These are phyloP conservation scores for Aquilaria sinensis DNA, from an alignment of 345 rosid genomes.

Conservation along the genomic window DNA sequence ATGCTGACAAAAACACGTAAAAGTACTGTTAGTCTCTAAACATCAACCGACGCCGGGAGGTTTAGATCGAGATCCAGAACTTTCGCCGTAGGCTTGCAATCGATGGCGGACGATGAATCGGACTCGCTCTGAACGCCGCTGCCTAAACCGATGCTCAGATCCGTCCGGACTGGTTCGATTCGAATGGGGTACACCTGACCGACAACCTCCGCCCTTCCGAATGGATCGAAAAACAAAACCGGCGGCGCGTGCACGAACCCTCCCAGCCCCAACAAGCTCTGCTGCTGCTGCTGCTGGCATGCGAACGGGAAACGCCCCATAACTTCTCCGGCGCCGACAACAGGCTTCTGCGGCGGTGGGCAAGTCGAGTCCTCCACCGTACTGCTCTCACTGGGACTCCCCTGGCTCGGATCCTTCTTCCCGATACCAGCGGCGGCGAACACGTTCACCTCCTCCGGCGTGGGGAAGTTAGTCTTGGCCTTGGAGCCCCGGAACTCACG, in stretches of 20 bases:
- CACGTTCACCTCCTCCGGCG: constrained; percentile 14
- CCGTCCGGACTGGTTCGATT: constrained; percentile 30
- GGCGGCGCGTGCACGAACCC: constrained; percentile 18
- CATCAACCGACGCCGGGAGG: constrained; percentile 58
- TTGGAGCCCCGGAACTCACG: constrained; percentile 56
- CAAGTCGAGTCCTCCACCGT: constrained; percentile 34
- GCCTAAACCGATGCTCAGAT: constrained; percentile 17
- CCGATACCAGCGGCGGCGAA: background rate
- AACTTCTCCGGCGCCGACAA: constrained; percentile 15
- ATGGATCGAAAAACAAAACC: constrained; percentile 28
- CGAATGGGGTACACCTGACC: constrained; percentile 38
- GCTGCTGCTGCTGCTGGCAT: constrained; percentile 32
- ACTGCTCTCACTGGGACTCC: constrained; percentile 33
- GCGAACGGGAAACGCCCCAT: constrained; percentile 45
- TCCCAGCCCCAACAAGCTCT: constrained; percentile 4
- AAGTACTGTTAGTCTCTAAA: constrained; percentile 19
- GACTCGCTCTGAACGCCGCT: constrained; percentile 31
- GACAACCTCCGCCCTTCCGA: constrained; percentile 30
- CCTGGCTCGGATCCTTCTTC: constrained; percentile 11
- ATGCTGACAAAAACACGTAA: background rate
- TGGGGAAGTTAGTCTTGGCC: constrained; percentile 68
- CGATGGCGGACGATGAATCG: constrained; percentile 33
- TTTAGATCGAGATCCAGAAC: constrained; percentile 55
- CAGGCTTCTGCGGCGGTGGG: constrained; percentile 22
- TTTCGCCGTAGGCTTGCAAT: constrained; percentile 19